Evolutionary conservation across 176 grass and related monocot genomes (phyloP), one percentile per base, ranked within the genome.

Genomic region (Paspalum notatum): DNA sequence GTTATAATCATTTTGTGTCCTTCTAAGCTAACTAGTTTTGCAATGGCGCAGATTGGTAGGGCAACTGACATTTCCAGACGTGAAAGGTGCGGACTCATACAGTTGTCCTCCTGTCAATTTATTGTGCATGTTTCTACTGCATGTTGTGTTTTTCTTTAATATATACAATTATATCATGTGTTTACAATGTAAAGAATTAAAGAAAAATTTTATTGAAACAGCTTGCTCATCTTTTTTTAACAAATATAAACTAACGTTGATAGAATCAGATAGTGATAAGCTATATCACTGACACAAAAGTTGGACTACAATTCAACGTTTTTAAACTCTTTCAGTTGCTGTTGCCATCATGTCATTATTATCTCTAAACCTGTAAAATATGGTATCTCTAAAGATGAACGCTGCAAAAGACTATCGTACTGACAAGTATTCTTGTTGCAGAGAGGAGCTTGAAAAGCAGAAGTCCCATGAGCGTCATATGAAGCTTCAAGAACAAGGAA

Each of bases 371-470:
- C 7, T 37, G 46, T 40, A 72, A 7, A 38, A 1, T 4, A 46
- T 44, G 24, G 9, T 67, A 43, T 68, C 26, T 51, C 16, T 21
- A 16, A 61, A 57, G 6, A 43, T 71, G 54, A 27, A 50, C 9
- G 39, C 21, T 42, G 20, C 12, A 74, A 75, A 61, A 18, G 46
- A 66, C 26, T 18, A 63, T 21, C 37, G 16, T 16, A 38, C 68
- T 77, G 38, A 72, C 18, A 17, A 63, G 0, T 15, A 24, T 55
- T 52, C 27, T 64, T 83, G 0, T 3, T 73, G 8, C 71, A 97
- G 95, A 77, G 92, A 97, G 85, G 95, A 97, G 85, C 78, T 97
- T 82, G 95, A 94, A 39, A 94, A 91, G 54, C 92, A 94, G 50
- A 76, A 80, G 82, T 82, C 92, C 48, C 86, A 89, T 81, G 88